Conservation (phyloP, 2,329 filamentous ascomycete genomes). For the Botrytis byssoidea region DNA sequence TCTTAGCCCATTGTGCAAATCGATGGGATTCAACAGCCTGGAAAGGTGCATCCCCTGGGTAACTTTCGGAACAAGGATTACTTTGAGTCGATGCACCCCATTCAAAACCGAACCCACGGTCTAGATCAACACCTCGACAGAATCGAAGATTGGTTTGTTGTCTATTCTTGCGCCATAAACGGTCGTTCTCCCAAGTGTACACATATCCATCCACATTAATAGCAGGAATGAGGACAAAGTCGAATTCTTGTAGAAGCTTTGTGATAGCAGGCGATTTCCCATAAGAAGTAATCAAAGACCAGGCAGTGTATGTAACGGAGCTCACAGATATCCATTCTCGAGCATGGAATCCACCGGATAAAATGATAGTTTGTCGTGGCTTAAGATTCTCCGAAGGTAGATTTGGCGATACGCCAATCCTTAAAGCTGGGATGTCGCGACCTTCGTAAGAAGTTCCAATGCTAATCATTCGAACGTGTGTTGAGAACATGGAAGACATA, state of each 20-base stretch:
- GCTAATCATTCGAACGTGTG: slow-evolving; percentile 68
- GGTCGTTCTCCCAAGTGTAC: slow-evolving; percentile 88
- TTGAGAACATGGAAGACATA: slow-evolving; percentile 84
- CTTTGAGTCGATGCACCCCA: slow-evolving; percentile 70
- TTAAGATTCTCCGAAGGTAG: slow-evolving; percentile 44
- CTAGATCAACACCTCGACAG: slow-evolving; percentile 85
- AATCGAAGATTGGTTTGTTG: slow-evolving; percentile 79
- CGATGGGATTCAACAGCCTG: slow-evolving; percentile 75
- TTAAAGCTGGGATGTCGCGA: slow-evolving; percentile 78
- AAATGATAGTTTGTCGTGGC: slow-evolving; percentile 71
- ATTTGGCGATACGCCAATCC: slow-evolving; percentile 63
- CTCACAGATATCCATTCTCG: slow-evolving; percentile 95
- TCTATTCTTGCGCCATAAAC: slow-evolving; percentile 92
- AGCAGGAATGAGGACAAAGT: slow-evolving; percentile 84
- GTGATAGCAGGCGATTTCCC: slow-evolving; percentile 71
- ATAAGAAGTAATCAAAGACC: slow-evolving; percentile 81
- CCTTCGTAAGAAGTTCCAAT: slow-evolving; percentile 88
- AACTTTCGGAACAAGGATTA: slow-evolving; percentile 90
- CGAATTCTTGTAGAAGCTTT: slow-evolving; percentile 76
- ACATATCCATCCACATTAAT: slow-evolving; percentile 93
- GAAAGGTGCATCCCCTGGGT: slow-evolving; percentile 79
- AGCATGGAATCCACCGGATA: slow-evolving; percentile 86
- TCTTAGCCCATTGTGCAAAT: slow-evolving; percentile 79
- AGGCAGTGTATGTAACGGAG: slow-evolving; percentile 87
- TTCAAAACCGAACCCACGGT: slow-evolving; percentile 79